Base-by-base conservation (phyloP, 2,329 filamentous ascomycete species). In the Aspergillus clavatus region DNA sequence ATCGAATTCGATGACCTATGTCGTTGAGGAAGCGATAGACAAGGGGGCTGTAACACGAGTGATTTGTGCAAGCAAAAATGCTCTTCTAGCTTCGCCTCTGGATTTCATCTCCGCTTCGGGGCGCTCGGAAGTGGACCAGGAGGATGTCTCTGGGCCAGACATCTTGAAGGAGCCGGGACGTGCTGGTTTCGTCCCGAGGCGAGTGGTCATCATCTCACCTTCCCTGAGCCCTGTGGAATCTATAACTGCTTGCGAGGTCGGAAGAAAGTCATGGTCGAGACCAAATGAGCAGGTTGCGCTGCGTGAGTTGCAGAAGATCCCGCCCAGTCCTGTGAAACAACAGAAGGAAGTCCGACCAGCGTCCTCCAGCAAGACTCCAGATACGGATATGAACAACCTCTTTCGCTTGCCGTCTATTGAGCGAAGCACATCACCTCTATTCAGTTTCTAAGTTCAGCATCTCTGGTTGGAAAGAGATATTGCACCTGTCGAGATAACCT, bases 1-100 rank as follows among this genome's bases (percentile, higher is more conserved):
- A 11, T 56, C 64, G 19, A 55, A 58, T 7, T 59, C 58, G 14
- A 29, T 58, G 14, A 44, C 54, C 4, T 60, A 56, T 23, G 40
- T 56, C 14, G 46, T 60, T 19, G 54, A 57, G 29, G 47, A 59
- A 18, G 40, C 31, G 11, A 18, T 5, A 18, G 18, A 42, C 6
- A 46, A 43, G 14, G 45, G 42, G 8, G 42, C 40, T 5, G 47
- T 55, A 19, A 50, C 48, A 19, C 46, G 47, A 2, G 52, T 52
- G 14, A 42, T 45, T 38, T 46, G 46, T 23, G 42, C 47, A 36
- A 43, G 31, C 39, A 47, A 46, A 40, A 41, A 40, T 40, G 42
- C 40, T 28, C 21, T 38, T 36, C 42, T 43, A 26, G 21, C 27
- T 2, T 19, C 23, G 19, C 40, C 44, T 4, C 38, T 46, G 7